These are phyloP conservation scores for Spathaspora passalidarum DNA, from an alignment of 805 yeast genomes.

Conservation along the genomic window DNA sequence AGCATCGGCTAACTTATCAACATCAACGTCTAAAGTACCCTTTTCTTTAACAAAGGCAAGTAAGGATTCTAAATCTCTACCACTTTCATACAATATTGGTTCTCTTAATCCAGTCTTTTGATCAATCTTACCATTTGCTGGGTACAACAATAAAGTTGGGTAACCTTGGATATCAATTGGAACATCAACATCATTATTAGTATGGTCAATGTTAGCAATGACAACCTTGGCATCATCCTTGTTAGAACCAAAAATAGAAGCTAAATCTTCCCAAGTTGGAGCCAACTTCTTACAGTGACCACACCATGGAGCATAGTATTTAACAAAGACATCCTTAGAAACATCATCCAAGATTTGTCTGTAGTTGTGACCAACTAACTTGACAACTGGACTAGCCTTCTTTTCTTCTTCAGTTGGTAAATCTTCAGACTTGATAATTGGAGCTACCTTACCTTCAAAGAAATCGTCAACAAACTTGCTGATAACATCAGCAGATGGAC, in stretches of 20 bases:
- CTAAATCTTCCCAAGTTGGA: constrained; percentile 86
- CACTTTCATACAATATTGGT: constrained; percentile 63
- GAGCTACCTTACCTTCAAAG: constrained; percentile 59
- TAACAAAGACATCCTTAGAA: constrained; percentile 72
- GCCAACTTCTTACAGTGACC: constrained; percentile 93
- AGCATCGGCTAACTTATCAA: constrained; percentile 19
- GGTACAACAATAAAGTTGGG: constrained; percentile 89
- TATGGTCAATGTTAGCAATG: constrained; percentile 86
- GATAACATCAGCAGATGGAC: constrained; percentile 47
- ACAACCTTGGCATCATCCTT: constrained; percentile 50
- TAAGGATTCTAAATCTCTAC: constrained; percentile 71
- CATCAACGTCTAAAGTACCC: constrained; percentile 66
- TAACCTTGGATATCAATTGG: constrained; percentile 69
- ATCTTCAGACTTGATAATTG: constrained; percentile 81
- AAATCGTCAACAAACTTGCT: constrained; percentile 61
- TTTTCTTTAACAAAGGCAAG: constrained; percentile 66
- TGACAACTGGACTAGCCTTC: constrained; percentile 53
- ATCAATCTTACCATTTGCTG: constrained; percentile 58
- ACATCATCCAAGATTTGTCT: constrained; percentile 58
- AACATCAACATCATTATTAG: constrained; percentile 82
- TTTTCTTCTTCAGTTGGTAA: constrained; percentile 80
- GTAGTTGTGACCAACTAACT: constrained; percentile 82
- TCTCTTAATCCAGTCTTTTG: constrained; percentile 41
- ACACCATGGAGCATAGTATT: constrained; percentile 97
- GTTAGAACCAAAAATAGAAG: constrained; percentile 58